phyloP scores from a whole-genome alignment of 345 rosid species.

The Pugionium dolabratum region DNA sequence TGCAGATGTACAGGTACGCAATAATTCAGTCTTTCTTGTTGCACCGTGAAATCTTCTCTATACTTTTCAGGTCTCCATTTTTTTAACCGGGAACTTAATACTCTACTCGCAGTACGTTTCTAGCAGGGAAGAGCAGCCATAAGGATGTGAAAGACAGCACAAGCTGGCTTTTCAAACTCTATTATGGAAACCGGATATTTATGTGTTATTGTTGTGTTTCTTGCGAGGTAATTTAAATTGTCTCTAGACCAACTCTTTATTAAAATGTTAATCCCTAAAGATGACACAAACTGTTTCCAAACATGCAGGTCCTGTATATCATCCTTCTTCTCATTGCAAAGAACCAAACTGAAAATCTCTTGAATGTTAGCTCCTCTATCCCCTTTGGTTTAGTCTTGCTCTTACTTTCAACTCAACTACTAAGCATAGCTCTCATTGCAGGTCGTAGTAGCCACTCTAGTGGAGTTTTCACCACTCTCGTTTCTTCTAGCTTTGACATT shows the following conservation, averaged over 20 bases:
- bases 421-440: slow-evolving; percentile 32
- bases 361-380: slow-evolving; percentile 52
- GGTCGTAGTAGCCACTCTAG: slow-evolving; percentile 54
- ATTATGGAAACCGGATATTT: slow-evolving; percentile 94
- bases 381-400: neutral
- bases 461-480: slow-evolving; percentile 54
- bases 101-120: slow-evolving; percentile 72
- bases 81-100: slow-evolving; percentile 14
- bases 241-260: neutral
- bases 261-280: neutral
- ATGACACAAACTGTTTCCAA: neutral
- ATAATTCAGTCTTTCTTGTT: neutral
- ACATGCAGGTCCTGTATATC: slow-evolving; percentile 79
- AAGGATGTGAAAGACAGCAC: slow-evolving; percentile 97
- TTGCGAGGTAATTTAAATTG: slow-evolving; percentile 69
- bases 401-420: slow-evolving; percentile 1
- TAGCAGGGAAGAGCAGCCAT: slow-evolving; percentile 86
- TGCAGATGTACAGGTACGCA: slow-evolving; percentile 92
- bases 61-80: neutral
- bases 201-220: slow-evolving; percentile 95
- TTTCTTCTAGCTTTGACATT: slow-evolving; percentile 59
- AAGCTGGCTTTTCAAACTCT: slow-evolving; percentile 91
- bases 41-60: slow-evolving; percentile 2
- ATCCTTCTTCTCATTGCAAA: slow-evolving; percentile 73
- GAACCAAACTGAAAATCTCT: slow-evolving; percentile 63